These are phyloP conservation scores for Domatiomyces globalis DNA, from an alignment of 2,329 filamentous ascomycete species.

Conservation along the genomic window DNA sequence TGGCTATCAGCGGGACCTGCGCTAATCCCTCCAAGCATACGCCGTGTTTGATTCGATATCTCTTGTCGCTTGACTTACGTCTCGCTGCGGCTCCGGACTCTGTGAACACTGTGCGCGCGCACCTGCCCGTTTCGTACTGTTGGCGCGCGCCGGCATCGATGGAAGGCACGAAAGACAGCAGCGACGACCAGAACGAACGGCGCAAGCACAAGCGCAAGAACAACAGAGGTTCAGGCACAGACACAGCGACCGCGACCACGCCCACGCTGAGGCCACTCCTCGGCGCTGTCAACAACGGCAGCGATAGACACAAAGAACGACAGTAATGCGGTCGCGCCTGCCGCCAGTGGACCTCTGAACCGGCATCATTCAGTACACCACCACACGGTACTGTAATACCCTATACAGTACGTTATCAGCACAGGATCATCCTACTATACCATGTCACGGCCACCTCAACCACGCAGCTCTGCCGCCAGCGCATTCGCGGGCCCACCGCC, in stretches of 20 bases:
- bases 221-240: neutral
- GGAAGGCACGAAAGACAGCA: neutral
- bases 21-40: neutral
- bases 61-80: neutral
- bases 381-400: too few relatives aligned
- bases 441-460: conserved; percentile 10
- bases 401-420: neutral
- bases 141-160: neutral
- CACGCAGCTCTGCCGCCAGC: conserved; percentile 11
- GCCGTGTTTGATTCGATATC: neutral
- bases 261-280: neutral
- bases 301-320: neutral
- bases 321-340: neutral
- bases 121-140: neutral
- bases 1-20: too few relatives aligned
- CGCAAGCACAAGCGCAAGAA: neutral
- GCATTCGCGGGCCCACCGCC: conserved; percentile 10
- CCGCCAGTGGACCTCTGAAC: neutral
- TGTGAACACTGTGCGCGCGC: neutral
- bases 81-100: neutral
- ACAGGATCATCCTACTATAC: neutral
- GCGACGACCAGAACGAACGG: neutral
- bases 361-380: neutral
- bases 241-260: too few relatives aligned
- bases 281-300: neutral